Evolutionary conservation across 2,329 filamentous ascomycete species (phyloP).

Genomic region (Chaetomium sp.): DNA sequence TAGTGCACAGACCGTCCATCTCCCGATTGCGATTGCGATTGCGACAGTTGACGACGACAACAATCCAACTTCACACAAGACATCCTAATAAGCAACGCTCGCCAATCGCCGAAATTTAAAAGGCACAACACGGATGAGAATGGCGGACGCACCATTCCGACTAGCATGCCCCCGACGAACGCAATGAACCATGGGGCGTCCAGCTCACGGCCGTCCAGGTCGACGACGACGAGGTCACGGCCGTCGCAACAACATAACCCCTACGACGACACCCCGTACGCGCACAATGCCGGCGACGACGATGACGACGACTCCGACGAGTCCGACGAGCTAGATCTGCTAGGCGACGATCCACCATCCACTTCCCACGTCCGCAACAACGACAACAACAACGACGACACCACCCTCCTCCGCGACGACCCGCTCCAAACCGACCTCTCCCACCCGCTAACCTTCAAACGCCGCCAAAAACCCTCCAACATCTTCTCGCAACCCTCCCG

Average conservation of each 20-base stretch:
- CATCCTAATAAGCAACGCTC: too few relatives aligned
- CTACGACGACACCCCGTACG: background rate
- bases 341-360: slow-evolving; percentile 36
- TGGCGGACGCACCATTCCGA: slow-evolving; percentile 7
- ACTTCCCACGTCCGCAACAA: background rate
- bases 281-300: background rate
- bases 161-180: slow-evolving; percentile 14
- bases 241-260: background rate
- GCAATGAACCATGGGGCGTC: slow-evolving; percentile 19
- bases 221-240: background rate
- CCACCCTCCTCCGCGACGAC: slow-evolving; percentile 46
- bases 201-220: slow-evolving; percentile 5
- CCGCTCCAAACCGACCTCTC: slow-evolving; percentile 45
- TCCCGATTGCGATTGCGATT: too few relatives aligned
- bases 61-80: too few relatives aligned
- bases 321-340: slow-evolving; percentile 42
- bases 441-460: slow-evolving; percentile 63
- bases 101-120: too few relatives aligned
- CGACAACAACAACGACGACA: slow-evolving; percentile 20
- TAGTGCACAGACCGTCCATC: too few relatives aligned
- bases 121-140: slow-evolving; percentile 4
- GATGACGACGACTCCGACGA: slow-evolving; percentile 15
- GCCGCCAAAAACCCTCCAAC: slow-evolving; percentile 51
- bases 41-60: too few relatives aligned
- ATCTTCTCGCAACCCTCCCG: slow-evolving; percentile 41